These are phyloP conservation scores for Nadsonia commutata DNA, from an alignment of 1,139 yeast species.

Conservation along the genomic window DNA sequence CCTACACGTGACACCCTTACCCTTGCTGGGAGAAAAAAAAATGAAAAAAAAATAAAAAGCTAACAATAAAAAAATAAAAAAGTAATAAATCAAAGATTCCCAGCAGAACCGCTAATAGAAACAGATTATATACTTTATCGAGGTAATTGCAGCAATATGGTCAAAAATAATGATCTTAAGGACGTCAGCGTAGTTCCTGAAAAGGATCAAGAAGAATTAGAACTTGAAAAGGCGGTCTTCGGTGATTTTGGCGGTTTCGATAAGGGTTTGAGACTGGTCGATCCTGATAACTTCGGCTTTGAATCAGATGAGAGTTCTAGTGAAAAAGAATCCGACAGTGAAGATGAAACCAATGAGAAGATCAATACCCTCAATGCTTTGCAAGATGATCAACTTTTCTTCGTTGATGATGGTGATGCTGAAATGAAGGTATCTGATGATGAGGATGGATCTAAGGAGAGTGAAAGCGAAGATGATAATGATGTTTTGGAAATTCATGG, in stretches of 20 bases:
- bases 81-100: background rate
- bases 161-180: background rate
- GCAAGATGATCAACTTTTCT: slow-evolving; percentile 23
- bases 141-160: background rate
- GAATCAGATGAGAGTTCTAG: slow-evolving; percentile 27
- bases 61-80: background rate
- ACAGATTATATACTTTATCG: too few relatives aligned
- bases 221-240: slow-evolving; percentile 71
- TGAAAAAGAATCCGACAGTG: slow-evolving; percentile 21
- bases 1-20: background rate
- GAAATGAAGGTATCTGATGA: slow-evolving; percentile 39
- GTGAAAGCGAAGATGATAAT: slow-evolving; percentile 23
- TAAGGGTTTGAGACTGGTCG: slow-evolving; percentile 43
- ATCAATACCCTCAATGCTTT: slow-evolving; percentile 16
- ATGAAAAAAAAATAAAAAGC: background rate
- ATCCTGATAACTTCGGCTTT: slow-evolving; percentile 27
- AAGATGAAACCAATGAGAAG: slow-evolving; percentile 20
- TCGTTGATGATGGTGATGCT: slow-evolving; percentile 28
- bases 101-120: background rate
- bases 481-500: slow-evolving; percentile 19
- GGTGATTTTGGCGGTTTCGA: slow-evolving; percentile 81
- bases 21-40: background rate
- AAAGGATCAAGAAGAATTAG: slow-evolving; percentile 71
- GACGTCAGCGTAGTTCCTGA: slow-evolving; percentile 21
- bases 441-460: slow-evolving; percentile 19